These are phyloP conservation scores for Fusarium sp. DNA, from an alignment of 2,329 filamentous ascomycete species.

Conservation along the genomic window DNA sequence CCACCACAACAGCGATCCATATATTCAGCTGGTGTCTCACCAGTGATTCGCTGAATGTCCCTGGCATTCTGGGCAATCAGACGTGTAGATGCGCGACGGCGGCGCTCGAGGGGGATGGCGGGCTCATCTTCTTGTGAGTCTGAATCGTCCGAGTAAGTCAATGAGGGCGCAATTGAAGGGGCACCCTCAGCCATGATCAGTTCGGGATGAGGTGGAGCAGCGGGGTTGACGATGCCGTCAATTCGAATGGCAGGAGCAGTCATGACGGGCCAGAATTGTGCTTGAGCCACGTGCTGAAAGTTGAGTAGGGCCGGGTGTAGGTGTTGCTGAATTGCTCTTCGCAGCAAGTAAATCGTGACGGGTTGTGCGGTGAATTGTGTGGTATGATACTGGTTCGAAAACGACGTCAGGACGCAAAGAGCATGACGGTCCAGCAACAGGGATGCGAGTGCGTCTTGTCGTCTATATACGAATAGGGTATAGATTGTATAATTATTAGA, in stretches of 20 bases:
- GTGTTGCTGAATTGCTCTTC: slow-evolving; percentile 33
- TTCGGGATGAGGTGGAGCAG: slow-evolving; percentile 52
- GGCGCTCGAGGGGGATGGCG: slow-evolving; percentile 53
- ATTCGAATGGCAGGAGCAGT: slow-evolving; percentile 44
- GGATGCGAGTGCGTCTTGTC: slow-evolving; percentile 1
- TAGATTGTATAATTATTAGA: not conserved
- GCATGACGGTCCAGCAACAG: slow-evolving; percentile 36
- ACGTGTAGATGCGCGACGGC: slow-evolving; percentile 73
- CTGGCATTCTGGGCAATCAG: slow-evolving; percentile 71
- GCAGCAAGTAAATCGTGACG: slow-evolving; percentile 25
- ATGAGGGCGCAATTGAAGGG: slow-evolving; percentile 66
- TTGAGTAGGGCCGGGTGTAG: slow-evolving; percentile 9
- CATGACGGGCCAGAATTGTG: slow-evolving; percentile 34
- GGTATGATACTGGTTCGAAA: slow-evolving; percentile 2
- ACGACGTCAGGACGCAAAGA: slow-evolving; percentile 37
- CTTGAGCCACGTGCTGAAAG: slow-evolving; percentile 17
- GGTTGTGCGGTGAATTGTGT: slow-evolving; percentile 1
- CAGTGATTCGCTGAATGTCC: slow-evolving; percentile 71
- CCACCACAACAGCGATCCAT: slow-evolving; percentile 72
- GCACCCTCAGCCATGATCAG: slow-evolving; percentile 58
- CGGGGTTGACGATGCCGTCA: slow-evolving; percentile 50
- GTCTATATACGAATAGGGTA: not conserved
- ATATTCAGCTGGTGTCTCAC: slow-evolving; percentile 69
- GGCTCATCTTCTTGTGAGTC: slow-evolving; percentile 66
- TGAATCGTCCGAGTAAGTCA: slow-evolving; percentile 71